These are phyloP conservation scores for Teratosphaeria epicoccoides DNA, from an alignment of 2,329 filamentous ascomycete genomes.

Conservation along the genomic window DNA sequence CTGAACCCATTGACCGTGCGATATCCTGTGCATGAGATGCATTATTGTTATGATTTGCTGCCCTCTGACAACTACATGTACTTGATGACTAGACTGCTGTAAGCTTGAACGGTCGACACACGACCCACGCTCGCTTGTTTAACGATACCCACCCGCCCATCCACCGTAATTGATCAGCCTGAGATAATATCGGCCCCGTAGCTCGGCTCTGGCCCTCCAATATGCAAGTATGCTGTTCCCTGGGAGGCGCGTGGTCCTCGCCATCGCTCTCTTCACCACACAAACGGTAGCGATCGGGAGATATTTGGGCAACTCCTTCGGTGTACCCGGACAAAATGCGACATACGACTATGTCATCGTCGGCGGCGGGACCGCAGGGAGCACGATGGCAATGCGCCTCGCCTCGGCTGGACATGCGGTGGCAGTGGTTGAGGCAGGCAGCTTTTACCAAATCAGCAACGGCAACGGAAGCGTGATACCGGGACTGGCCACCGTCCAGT, in stretches of 20 bases:
- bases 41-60: no score
- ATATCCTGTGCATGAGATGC: no score
- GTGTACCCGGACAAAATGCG: conserved; percentile 7
- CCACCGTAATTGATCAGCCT: no score
- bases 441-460: conserved; percentile 15
- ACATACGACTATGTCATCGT: conserved; percentile 16
- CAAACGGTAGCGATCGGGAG: not conserved
- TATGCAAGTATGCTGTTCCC: not conserved
- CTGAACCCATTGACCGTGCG: no score
- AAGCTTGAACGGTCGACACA: no score
- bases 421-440: conserved; percentile 17
- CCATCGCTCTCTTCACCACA: not conserved
- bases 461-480: conserved; percentile 9
- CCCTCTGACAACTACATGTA: no score
- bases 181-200: no score
- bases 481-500: not conserved
- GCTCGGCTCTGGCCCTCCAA: not conserved
- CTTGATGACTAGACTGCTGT: no score
- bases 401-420: conserved; percentile 10
- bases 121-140: no score
- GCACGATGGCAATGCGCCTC: conserved; percentile 14
- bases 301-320: conserved; percentile 2
- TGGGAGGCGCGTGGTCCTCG: not conserved
- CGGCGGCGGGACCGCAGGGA: conserved; percentile 10
- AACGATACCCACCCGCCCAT: no score